Conservation (phyloP, 2,329 filamentous ascomycete genomes). For the Xylariaceae sp. region DNA sequence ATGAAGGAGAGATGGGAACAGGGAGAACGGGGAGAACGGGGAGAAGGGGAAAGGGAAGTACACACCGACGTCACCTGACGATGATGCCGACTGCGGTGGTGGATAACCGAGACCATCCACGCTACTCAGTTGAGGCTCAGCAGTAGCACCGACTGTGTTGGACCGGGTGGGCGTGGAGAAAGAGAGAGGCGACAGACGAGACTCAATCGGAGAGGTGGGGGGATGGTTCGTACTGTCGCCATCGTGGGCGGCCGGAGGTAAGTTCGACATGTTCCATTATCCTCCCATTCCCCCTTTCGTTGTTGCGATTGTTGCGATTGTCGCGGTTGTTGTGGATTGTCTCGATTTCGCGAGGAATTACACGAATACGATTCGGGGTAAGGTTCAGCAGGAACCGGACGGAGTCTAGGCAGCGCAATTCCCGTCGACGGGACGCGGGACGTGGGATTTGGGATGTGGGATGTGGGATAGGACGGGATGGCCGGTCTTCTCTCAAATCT, state of each 20-base stretch:
- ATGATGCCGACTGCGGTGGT: slow-evolving; percentile 3
- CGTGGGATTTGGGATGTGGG: too few species aligned
- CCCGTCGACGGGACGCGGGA: background rate
- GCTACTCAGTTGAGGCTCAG: background rate
- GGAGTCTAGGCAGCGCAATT: background rate
- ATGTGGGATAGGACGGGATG: background rate
- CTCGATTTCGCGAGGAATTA: background rate
- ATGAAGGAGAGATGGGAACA: background rate
- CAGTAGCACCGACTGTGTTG: slow-evolving; percentile 2
- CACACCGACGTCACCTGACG: slow-evolving; percentile 12
- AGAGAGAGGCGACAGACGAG: background rate
- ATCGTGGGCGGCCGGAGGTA: slow-evolving; percentile 21
- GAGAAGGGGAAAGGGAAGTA: slow-evolving; percentile 6
- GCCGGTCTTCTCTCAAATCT: background rate
- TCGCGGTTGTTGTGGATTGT: background rate
- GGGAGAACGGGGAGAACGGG: background rate
- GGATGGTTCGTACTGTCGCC: slow-evolving; percentile 18
- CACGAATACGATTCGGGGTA: background rate
- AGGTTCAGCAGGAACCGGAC: background rate
- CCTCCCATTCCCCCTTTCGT: background rate
- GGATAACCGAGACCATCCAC: slow-evolving; percentile 3
- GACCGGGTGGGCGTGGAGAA: background rate
- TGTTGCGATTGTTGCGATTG: too few species aligned
- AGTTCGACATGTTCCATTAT: slow-evolving; percentile 30
- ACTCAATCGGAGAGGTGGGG: slow-evolving; percentile 1